A percentile compares a stretch with the other conserved stretches of the same genome.
These are phyloP conservation scores for Hygrocybe coccinea DNA, from an alignment of 768 basidiomycete genomes.

Conservation along the genomic window DNA sequence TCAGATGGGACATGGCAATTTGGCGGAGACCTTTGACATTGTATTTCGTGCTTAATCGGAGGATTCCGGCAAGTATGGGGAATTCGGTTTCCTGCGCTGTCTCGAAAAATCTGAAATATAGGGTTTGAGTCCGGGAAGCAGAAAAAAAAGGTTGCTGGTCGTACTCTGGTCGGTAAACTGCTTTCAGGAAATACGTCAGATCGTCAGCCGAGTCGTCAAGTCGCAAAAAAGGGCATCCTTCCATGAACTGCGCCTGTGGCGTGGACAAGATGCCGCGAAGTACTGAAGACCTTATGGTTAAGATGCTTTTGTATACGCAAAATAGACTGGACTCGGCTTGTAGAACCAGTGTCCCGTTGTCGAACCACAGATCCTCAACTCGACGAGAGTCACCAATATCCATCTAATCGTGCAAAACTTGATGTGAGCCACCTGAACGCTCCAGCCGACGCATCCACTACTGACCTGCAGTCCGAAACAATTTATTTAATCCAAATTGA, in stretches of 20 bases:
- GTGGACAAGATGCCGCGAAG: constrained; percentile 12
- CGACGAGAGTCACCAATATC: not conserved
- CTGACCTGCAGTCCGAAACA: too few species aligned
- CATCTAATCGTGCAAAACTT: too few species aligned
- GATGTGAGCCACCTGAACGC: too few species aligned
- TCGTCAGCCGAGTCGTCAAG: constrained; percentile 10
- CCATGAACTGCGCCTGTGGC: constrained; percentile 1
- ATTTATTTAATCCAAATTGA: too few species aligned
- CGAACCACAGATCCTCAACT: constrained; percentile 11
- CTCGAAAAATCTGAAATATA: constrained; percentile 7
- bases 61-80: not conserved
- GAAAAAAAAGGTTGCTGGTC: not conserved
- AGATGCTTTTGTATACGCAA: constrained; percentile 10
- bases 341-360: constrained; percentile 24
- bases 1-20: constrained; percentile 6
- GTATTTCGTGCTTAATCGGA: constrained; percentile 11
- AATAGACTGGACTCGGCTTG: constrained; percentile 10
- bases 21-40: constrained; percentile 4
- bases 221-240: constrained; percentile 8
- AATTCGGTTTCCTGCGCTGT: not conserved
- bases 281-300: constrained; percentile 11
- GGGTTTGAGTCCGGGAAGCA: not conserved
- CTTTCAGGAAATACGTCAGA: constrained; percentile 10
- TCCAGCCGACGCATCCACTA: too few species aligned
- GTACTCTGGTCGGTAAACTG: constrained; percentile 9